Evolutionary conservation across 495 filamentous ascomycete species (phyloP).

Genomic region (Aspergillus saccharolyticus): DNA sequence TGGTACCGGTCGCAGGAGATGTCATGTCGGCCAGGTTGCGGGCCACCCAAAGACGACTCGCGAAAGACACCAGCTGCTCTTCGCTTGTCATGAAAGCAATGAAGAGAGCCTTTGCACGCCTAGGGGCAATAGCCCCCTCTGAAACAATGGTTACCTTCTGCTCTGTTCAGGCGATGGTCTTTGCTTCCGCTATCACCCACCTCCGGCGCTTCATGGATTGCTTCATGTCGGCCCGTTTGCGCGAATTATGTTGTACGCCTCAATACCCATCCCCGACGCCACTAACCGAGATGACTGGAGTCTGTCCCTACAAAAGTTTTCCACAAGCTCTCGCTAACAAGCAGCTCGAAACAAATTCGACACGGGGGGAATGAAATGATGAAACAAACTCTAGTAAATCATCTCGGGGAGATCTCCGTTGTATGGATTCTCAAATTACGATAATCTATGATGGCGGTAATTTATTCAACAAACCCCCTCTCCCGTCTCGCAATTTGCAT

Average conservation of each 20-base stretch:
- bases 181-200: constrained; percentile 1
- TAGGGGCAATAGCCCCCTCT: not conserved
- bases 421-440: not conserved
- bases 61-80: not conserved
- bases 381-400: not conserved
- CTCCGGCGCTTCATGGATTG: constrained; percentile 4
- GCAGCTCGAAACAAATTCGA: not conserved
- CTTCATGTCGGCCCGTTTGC: constrained; percentile 6
- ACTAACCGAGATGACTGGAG: constrained; percentile 5
- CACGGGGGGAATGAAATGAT: not conserved
- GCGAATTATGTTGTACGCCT: constrained; percentile 7
- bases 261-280: not conserved
- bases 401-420: not conserved
- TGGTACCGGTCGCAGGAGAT: not conserved
- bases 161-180: not conserved
- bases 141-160: constrained; percentile 6
- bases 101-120: not conserved
- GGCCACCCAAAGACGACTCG: not conserved
- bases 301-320: not conserved
- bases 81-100: too few species aligned
- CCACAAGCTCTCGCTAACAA: not conserved
- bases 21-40: not conserved
- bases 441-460: not conserved
- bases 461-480: not conserved
- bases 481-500: not conserved